Evolutionary conservation across 441 rosid species (phyloP), one percentile per base, ranked within the genome.

Genomic region (Pelargonium citronellum): DNA sequence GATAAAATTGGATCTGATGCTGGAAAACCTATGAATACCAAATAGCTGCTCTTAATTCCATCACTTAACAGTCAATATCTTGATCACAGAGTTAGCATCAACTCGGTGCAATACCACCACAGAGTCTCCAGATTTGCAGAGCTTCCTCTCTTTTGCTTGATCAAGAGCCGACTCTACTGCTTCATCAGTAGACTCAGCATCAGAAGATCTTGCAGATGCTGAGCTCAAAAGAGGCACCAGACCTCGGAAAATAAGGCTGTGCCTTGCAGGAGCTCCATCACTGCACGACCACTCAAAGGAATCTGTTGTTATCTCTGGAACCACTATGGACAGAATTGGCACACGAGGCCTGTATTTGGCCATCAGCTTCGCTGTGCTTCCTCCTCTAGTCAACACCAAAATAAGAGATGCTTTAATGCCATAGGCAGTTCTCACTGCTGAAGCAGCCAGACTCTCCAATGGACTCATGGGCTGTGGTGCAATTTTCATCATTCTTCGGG

Each of bases 381-480:
- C 98, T 73, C 98, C 98, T 74, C 96, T 74, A 16, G 98, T 93
- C 30, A 93, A 79, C 37, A 93, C 97, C 83, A 93, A 79, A 69
- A 93, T 93, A 44, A 93, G 85, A 53, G 86, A 68, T 27, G 96
- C 97, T 78, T 71, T 85, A 7, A 89, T 92, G 22, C 89, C 81
- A 80, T 88, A 86, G 53, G 98, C 97, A 0, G 95, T 89, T 78
- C 88, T 86, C 19, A 93, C 98, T 2, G 97, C 98, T 24, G 96
- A 93, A 16, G 97, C 87, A n/a, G 97, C 95, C 65, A 93, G 78
- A 67, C 95, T 88, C 83, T 91, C 98, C 1, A 93, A 77, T 27
- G 96, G 97, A 75, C 95, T 89, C 98, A 94, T 94, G n/a, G 97
- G 97, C 70, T 90, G 86, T 0, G 95, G 96, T n/a, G 93, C 86